These are phyloP conservation scores for Albugo candida DNA, from an alignment of 352 stramenopile species.

Conservation along the genomic window DNA sequence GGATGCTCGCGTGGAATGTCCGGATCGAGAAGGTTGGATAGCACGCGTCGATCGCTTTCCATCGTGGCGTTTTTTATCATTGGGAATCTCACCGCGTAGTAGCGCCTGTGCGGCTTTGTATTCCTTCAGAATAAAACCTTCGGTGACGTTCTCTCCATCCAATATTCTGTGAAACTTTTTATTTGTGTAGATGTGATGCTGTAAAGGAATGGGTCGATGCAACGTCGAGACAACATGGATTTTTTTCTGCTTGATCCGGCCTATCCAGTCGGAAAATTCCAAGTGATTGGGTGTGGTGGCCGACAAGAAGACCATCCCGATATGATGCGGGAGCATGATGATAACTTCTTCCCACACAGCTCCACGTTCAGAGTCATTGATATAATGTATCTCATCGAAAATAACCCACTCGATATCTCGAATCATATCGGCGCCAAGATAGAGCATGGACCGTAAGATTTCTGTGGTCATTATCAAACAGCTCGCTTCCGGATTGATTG, in stretches of 20 bases:
- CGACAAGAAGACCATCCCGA: slow-evolving; percentile 96
- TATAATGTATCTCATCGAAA: slow-evolving; percentile 96
- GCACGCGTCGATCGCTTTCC: slow-evolving; percentile 9
- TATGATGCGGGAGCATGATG: slow-evolving; percentile 94
- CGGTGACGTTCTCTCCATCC: slow-evolving; percentile 14
- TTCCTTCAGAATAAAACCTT: slow-evolving; percentile 28
- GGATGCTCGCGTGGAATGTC: slow-evolving; percentile 33
- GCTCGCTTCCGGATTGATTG: slow-evolving; percentile 88
- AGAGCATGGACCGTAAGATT: slow-evolving; percentile 93
- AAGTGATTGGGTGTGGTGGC: slow-evolving; percentile 97
- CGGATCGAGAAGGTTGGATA: slow-evolving; percentile 1
- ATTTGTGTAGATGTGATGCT: slow-evolving; percentile 90
- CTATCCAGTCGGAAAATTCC: slow-evolving; percentile 99
- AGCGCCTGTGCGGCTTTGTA: slow-evolving; percentile 47
- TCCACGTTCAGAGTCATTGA: slow-evolving; percentile 94
- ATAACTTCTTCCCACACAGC: slow-evolving; percentile 97
- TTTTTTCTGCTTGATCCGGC: slow-evolving; percentile 86
- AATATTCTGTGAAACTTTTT: slow-evolving; percentile 85
- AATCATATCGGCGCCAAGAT: slow-evolving; percentile 90
- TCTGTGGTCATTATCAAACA: slow-evolving; percentile 98
- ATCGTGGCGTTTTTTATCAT: slow-evolving; percentile 20
- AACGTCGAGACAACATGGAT: slow-evolving; percentile 96
- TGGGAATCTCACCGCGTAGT: slow-evolving; percentile 19
- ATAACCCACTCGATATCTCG: slow-evolving; percentile 96
- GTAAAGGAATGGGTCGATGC: slow-evolving; percentile 92